These are phyloP conservation scores for Fulvia fulva DNA, from an alignment of 2,329 filamentous ascomycete species.

Conservation along the genomic window DNA sequence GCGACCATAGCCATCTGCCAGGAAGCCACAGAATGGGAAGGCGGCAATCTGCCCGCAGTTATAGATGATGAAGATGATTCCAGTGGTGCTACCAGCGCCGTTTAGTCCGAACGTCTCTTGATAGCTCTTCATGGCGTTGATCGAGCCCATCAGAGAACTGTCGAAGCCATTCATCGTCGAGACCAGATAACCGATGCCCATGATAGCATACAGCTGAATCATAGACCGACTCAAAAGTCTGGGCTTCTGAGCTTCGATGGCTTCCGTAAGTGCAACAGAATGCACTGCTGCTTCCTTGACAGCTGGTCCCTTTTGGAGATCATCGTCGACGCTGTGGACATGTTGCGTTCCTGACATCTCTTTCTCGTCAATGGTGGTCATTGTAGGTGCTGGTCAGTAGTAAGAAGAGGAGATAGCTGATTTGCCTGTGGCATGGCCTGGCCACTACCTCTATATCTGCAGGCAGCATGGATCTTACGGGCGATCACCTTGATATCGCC, in stretches of 20 bases:
- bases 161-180: slow-evolving; percentile 29
- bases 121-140: slow-evolving; percentile 53
- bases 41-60: slow-evolving; percentile 50
- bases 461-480: neutral
- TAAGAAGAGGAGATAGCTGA: neutral
- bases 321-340: slow-evolving; percentile 10
- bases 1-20: slow-evolving; percentile 46
- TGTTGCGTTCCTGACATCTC: slow-evolving; percentile 32
- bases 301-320: slow-evolving; percentile 14
- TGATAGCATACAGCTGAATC: slow-evolving; percentile 25
- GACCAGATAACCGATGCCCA: slow-evolving; percentile 22
- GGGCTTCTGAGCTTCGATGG: slow-evolving; percentile 22
- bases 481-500: slow-evolving; percentile 8
- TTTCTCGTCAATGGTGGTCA: slow-evolving; percentile 47
- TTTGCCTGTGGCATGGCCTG: neutral
- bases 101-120: slow-evolving; percentile 48
- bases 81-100: slow-evolving; percentile 47
- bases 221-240: slow-evolving; percentile 22
- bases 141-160: slow-evolving; percentile 42
- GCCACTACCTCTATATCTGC: slow-evolving; percentile 8
- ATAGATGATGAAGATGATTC: slow-evolving; percentile 45
- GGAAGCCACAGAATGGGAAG: slow-evolving; percentile 43
- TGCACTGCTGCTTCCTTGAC: slow-evolving; percentile 22
- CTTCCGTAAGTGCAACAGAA: slow-evolving; percentile 23
- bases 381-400: slow-evolving; percentile 25